phyloP scores from a whole-genome alignment of 2,329 filamentous ascomycete species.

The Neonectria faginata region DNA sequence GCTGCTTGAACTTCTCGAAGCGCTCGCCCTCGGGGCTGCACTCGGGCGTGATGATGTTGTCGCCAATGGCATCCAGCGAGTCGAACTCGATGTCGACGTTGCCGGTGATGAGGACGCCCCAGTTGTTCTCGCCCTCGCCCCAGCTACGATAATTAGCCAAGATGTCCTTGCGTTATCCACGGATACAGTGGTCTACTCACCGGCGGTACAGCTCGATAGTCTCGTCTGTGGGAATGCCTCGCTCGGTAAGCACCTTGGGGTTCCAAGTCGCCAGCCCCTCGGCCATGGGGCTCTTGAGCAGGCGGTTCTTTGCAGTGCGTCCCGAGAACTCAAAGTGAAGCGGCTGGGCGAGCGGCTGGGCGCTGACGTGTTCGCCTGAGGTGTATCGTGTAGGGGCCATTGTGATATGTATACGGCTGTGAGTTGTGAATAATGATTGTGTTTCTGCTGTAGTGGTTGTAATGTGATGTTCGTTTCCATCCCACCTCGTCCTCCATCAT shows the following conservation, averaged over 20 bases:
- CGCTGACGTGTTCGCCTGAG: slow-evolving; percentile 29
- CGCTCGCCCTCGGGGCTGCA: slow-evolving; percentile 65
- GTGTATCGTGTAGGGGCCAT: slow-evolving; percentile 37
- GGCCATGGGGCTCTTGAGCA: slow-evolving; percentile 76
- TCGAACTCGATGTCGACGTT: slow-evolving; percentile 75
- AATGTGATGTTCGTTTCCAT: slow-evolving; percentile 11
- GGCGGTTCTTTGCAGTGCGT: slow-evolving; percentile 69
- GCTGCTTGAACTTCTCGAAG: slow-evolving; percentile 70
- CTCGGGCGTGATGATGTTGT: slow-evolving; percentile 67
- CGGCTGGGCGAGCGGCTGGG: slow-evolving; percentile 54
- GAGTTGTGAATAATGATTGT: neutral
- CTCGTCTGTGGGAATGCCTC: slow-evolving; percentile 57
- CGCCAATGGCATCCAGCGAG: slow-evolving; percentile 65
- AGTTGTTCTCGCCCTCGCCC: slow-evolving; percentile 64
- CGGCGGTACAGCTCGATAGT: slow-evolving; percentile 66
- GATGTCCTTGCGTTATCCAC: neutral
- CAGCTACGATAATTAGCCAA: slow-evolving; percentile 29
- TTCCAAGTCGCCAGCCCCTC: slow-evolving; percentile 73
- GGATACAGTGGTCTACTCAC: slow-evolving; percentile 44
- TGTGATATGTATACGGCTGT: neutral
- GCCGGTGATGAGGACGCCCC: slow-evolving; percentile 69
- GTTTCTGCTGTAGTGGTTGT: neutral
- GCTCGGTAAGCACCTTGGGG: slow-evolving; percentile 60
- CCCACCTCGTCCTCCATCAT: neutral
- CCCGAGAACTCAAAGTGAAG: slow-evolving; percentile 59